phyloP scores from a whole-genome alignment of 2,329 filamentous ascomycete genomes.

The Cryphonectria parasitica region DNA sequence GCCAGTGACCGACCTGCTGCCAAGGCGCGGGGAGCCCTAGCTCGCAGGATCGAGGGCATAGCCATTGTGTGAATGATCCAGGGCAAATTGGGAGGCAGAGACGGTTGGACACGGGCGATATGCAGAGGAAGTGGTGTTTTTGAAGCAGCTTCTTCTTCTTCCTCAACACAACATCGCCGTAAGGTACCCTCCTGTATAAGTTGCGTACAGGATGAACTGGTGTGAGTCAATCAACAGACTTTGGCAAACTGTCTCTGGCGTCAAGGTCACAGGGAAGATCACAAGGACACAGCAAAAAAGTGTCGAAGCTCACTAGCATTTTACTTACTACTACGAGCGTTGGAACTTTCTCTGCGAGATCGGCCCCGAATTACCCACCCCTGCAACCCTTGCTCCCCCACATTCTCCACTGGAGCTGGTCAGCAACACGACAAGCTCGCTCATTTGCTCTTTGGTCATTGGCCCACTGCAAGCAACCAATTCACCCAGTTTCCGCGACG shows the following conservation, averaged over 20 bases:
- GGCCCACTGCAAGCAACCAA: background rate
- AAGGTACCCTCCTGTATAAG: background rate
- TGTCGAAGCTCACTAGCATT: background rate
- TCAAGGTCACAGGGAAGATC: constrained; percentile 38
- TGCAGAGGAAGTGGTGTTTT: constrained; percentile 6
- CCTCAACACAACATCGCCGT: constrained; percentile 19
- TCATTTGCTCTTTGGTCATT: constrained; percentile 10
- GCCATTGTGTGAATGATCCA: constrained; percentile 25
- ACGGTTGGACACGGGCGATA: background rate
- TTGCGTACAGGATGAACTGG: background rate
- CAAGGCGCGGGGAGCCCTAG: constrained; percentile 32
- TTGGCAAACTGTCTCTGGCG: constrained; percentile 20
- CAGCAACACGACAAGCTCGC: constrained; percentile 5
- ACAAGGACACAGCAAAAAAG: constrained; percentile 33
- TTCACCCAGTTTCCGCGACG: background rate
- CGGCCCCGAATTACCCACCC: constrained; percentile 22
- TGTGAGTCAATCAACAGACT: constrained; percentile 25
- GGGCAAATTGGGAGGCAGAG: background rate
- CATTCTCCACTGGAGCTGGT: constrained; percentile 13
- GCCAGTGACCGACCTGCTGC: constrained; percentile 25
- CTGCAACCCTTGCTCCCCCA: constrained; percentile 5
- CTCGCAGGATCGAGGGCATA: constrained; percentile 30
- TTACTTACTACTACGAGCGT: background rate
- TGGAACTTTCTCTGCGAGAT: constrained; percentile 26
- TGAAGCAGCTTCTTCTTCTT: constrained; percentile 14